A percentile compares a stretch with the other conserved stretches of the same genome.
These are phyloP conservation scores for Saccharomycopsis oosterbeekiorum DNA, from an alignment of 805 yeast species.

Conservation along the genomic window DNA sequence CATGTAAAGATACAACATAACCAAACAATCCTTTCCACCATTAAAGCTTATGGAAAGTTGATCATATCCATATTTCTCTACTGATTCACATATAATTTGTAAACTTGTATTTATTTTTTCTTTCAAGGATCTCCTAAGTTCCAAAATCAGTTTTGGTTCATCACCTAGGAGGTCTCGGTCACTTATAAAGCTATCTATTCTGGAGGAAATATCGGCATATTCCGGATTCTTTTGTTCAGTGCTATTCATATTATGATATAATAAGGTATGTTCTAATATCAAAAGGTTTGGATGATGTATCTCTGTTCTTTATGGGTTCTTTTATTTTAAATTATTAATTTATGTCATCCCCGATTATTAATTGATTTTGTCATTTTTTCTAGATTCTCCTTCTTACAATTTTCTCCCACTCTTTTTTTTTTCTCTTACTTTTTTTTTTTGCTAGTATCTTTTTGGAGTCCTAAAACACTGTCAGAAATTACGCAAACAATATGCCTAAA, in stretches of 20 bases:
- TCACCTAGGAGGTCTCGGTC: slow-evolving; percentile 2
- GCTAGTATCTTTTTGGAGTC: not conserved
- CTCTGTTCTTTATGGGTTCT: not conserved
- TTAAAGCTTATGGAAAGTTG: slow-evolving; percentile 78
- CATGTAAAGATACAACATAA: slow-evolving; percentile 66
- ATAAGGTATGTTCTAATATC: not conserved
- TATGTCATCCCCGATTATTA: not conserved
- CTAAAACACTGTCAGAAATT: not conserved
- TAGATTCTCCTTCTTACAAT: not conserved
- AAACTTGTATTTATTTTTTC: slow-evolving; percentile 10
- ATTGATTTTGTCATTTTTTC: not conserved
- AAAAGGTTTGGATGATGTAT: not conserved
- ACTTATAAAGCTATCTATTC: not conserved
- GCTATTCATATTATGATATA: not conserved
- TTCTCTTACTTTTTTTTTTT: not conserved
- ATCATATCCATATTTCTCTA: slow-evolving; percentile 23
- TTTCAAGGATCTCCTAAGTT: slow-evolving; percentile 9
- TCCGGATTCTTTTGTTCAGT: not conserved
- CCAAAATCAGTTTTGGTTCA: slow-evolving; percentile 2
- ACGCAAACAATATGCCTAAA: not conserved
- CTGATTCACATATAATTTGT: slow-evolving; percentile 5
- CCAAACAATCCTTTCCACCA: slow-evolving; percentile 96
- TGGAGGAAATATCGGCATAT: not conserved
- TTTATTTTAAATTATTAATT: too few relatives aligned
- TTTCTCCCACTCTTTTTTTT: not conserved